Base-by-base conservation (phyloP, 768 basidiomycete genomes). In the Boletus patriciae region DNA sequence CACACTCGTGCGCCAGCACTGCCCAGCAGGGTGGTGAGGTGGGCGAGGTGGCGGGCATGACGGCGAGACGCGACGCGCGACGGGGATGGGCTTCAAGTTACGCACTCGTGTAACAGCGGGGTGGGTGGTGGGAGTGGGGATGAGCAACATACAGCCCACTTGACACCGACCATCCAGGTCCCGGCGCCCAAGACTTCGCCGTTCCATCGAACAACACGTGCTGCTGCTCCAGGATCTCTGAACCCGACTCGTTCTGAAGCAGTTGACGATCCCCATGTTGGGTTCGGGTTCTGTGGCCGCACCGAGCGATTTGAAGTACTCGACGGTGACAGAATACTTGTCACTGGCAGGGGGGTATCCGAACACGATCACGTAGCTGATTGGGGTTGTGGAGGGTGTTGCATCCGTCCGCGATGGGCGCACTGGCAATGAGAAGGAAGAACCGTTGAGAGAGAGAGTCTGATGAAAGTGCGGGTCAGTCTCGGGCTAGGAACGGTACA, bases 311-410 rank as follows among this genome's bases (percentile, higher is more conserved):
- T 80, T 81, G 76, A 92, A 88, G 70, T 88, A 88, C 64, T 88
- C 88, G 16, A 82, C 83, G 0, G 88, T 84, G 16, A 85, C 67
- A 50, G 81, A 83, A 69, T 87, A 89, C 65, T 85, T 85, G 70
- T 93, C 89, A n/a, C n/a, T n/a, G n/a, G n/a, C n/a, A 33, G 83
- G 76, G 6, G 93, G 92, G 68, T 93, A 95, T n/a, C 93, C 93
- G 58, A 92, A 95, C 50, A 95, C 84, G 65, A 93, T 78, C 36
- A 95, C 77, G 64, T 87, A 87, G 29, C 81, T 68, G 3, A 81
- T 76, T 27, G 83, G 79, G 12, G 73, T 47, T 6, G 75, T 57
- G 41, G 70, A 56, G n/a, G 72, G 55, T 46, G 70, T 42, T 31
- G 74, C 43, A 15, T 68, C 57, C 56, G 57, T 31, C 58, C 76